Percentiles rank a stretch among this genome's conserved stretches.
phyloP scores from a whole-genome alignment of 306 rosid species.

The Spatholobus suberectus region DNA sequence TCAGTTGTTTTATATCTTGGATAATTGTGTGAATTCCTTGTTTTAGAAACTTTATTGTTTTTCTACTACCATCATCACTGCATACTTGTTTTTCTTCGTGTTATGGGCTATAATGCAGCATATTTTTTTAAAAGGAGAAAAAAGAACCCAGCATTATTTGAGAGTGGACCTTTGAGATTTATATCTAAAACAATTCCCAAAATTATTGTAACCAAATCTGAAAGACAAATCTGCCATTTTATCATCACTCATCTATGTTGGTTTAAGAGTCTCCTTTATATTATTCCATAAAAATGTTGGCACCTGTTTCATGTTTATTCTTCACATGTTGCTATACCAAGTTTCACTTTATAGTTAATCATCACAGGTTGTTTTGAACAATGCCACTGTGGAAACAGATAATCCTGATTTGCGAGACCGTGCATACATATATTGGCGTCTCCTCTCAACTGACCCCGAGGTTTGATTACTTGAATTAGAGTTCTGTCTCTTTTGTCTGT shows the following conservation, averaged over 20 bases:
- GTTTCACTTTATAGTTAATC: constrained; percentile 41
- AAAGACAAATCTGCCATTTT: constrained; percentile 1
- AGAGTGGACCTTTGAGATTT: not conserved
- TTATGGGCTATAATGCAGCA: not conserved
- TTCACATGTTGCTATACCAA: constrained; percentile 17
- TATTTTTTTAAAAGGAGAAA: not conserved
- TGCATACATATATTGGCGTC: constrained; percentile 99
- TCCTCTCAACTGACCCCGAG: constrained; percentile 98
- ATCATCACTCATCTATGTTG: constrained; percentile 13
- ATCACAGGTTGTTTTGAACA: constrained; percentile 93
- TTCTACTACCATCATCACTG: not conserved
- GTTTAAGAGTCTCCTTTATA: not conserved
- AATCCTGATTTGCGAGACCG: constrained; percentile 99
- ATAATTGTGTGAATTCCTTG: not conserved
- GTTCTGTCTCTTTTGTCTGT: not conserved
- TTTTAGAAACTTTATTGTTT: not conserved
- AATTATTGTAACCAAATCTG: constrained; percentile 15
- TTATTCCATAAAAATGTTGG: not conserved
- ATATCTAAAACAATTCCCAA: constrained; percentile 25
- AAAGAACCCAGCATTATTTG: not conserved
- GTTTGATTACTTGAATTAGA: constrained; percentile 56
- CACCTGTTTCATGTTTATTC: constrained; percentile 8
- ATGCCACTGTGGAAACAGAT: constrained; percentile 97
- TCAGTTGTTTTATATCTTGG: not conserved
- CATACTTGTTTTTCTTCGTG: not conserved